These are phyloP conservation scores for Candolleomyces aberdarensis DNA, from an alignment of 768 basidiomycete species.

Conservation along the genomic window DNA sequence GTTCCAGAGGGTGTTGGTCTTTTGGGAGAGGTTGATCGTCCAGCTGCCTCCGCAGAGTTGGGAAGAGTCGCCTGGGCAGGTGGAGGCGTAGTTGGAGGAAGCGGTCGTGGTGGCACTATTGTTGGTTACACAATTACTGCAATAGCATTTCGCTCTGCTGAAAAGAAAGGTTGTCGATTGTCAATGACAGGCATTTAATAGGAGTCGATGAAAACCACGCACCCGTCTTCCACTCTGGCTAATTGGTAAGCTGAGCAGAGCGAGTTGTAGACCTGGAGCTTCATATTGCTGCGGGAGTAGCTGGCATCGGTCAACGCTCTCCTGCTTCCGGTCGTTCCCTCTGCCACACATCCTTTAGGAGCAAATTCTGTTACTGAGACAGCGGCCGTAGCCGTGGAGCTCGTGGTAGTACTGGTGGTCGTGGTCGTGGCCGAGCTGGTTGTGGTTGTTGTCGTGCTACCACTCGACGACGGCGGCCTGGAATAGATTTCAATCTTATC, in stretches of 20 bases:
- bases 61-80: conserved; percentile 17
- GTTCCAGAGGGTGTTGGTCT: conserved; percentile 19
- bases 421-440: neutral
- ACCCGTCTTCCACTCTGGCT: conserved; percentile 22
- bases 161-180: no score
- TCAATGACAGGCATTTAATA: neutral
- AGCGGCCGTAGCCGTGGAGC: conserved; percentile 2
- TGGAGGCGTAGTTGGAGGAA: conserved; percentile 12
- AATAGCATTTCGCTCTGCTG: conserved; percentile 17
- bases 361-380: neutral
- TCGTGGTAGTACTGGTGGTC: no score
- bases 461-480: no score
- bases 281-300: conserved; percentile 19
- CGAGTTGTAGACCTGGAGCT: conserved; percentile 19
- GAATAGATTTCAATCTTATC: conserved; percentile 25
- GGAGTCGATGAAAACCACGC: neutral
- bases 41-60: conserved; percentile 18
- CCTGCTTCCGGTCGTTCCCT: conserved; percentile 21
- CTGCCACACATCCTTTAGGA: conserved; percentile 28
- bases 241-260: conserved; percentile 23
- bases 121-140: conserved; percentile 20
- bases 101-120: conserved; percentile 20
- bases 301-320: conserved; percentile 8
- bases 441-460: no score
- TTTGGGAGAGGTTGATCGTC: conserved; percentile 10